Evolutionary conservation across 371 early-diverging fungal species (phyloP).

Genomic region (Gilbertella persicaria): DNA sequence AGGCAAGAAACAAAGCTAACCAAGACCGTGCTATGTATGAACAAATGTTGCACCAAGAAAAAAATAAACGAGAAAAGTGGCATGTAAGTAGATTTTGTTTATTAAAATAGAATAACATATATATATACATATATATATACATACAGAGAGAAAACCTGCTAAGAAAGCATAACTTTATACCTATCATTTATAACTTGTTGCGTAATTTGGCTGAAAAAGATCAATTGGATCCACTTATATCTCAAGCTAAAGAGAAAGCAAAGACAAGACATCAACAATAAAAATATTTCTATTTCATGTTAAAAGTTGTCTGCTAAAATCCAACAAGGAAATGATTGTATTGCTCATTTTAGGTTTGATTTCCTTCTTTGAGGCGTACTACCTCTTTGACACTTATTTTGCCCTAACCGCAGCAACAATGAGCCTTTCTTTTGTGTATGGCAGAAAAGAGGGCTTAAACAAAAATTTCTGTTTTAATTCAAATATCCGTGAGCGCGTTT

Average conservation of each 20-base stretch:
- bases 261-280: conserved; percentile 4
- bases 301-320: too few species aligned
- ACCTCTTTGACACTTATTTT: too few species aligned
- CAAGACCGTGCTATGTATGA: conserved; percentile 36
- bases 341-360: too few species aligned
- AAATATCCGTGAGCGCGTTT: too few species aligned
- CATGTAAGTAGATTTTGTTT: conserved; percentile 44
- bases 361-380: too few species aligned
- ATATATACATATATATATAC: not conserved
- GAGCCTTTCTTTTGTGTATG: too few species aligned
- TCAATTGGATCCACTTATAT: conserved; percentile 52
- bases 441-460: too few species aligned
- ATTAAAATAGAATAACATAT: not conserved
- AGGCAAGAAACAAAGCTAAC: conserved; percentile 30
- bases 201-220: conserved; percentile 68
- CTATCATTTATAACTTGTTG: conserved; percentile 70
- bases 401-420: too few species aligned
- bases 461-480: too few species aligned
- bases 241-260: conserved; percentile 56
- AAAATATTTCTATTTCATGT: conserved; percentile 4
- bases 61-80: conserved; percentile 48
- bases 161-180: conserved; percentile 83
- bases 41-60: conserved; percentile 50
- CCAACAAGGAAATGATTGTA: too few species aligned
- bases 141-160: conserved; percentile 69